These are phyloP conservation scores for Fusarium xylarioides DNA, from an alignment of 2,329 filamentous ascomycete species.

Conservation along the genomic window DNA sequence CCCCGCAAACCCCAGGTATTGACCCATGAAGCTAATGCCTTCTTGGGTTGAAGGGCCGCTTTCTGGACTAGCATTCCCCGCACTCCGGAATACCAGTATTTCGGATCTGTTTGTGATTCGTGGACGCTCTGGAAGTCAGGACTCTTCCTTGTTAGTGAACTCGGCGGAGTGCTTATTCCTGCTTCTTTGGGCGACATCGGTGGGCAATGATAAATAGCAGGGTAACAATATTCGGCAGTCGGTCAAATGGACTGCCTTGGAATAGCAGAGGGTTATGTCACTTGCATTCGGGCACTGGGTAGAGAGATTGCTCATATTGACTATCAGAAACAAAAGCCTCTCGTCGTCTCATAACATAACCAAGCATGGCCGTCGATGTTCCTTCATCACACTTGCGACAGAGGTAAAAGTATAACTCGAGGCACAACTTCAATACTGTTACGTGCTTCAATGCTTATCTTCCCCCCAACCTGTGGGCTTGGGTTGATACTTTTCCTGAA, in stretches of 20 bases:
- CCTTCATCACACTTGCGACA: no score
- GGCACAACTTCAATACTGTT: not conserved
- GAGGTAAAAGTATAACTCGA: not conserved
- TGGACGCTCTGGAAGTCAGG: no score
- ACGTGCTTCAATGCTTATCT: not conserved
- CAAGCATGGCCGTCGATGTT: not conserved
- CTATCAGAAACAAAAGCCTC: accelerated
- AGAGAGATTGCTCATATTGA: not conserved
- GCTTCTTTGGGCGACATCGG: not conserved
- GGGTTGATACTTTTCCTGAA: not conserved
- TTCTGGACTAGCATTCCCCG: not conserved
- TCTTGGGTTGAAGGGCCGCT: not conserved
- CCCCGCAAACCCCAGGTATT: not conserved
- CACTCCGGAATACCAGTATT: not conserved
- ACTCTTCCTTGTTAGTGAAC: not conserved
- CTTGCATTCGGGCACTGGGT: no score
- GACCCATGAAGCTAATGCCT: not conserved
- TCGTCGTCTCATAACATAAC: not conserved
- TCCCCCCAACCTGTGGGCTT: not conserved
- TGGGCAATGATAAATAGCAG: not conserved
- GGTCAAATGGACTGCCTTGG: not conserved
- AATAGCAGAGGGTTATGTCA: not conserved
- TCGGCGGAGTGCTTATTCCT: not conserved
- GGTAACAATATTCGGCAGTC: not conserved
- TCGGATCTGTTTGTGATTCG: not conserved